Conservation (phyloP, 176 grass and related monocot genomes). For the Ensete ventricosum region DNA sequence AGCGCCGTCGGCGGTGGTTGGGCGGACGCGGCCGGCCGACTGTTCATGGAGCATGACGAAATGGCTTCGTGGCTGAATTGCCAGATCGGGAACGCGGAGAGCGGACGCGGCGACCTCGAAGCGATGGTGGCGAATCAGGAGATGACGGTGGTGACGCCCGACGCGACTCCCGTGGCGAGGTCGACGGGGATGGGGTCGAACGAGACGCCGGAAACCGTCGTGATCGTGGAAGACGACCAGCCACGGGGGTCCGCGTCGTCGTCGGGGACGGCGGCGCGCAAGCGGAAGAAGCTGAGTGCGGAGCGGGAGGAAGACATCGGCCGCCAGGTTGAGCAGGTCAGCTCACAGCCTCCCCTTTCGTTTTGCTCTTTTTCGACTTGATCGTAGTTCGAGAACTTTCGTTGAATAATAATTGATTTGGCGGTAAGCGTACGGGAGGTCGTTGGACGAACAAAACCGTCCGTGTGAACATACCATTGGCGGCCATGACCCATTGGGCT, state of each 20-base stretch:
- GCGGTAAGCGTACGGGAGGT: too few relatives aligned
- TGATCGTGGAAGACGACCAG: too few relatives aligned
- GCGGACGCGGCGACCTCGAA: not conserved
- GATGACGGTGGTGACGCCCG: not conserved
- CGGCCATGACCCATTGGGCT: too few relatives aligned
- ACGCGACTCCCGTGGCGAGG: not conserved
- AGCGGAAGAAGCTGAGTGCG: not conserved
- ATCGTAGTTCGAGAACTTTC: too few relatives aligned
- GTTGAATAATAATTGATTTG: too few relatives aligned
- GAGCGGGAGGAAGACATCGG: not conserved
- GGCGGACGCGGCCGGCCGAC: constrained; percentile 3
- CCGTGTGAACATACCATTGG: too few relatives aligned
- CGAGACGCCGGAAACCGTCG: not conserved
- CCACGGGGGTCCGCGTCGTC: not conserved
- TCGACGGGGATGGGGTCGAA: not conserved
- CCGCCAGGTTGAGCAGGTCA: not conserved
- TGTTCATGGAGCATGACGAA: constrained; percentile 18
- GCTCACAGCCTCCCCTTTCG: not conserved
- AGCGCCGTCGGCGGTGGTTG: constrained; percentile 1
- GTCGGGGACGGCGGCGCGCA: not conserved
- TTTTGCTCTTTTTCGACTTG: not conserved
- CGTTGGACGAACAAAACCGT: too few relatives aligned
- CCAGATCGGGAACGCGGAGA: not conserved
- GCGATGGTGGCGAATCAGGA: not conserved
- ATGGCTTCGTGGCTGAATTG: constrained; percentile 22